Evolutionary conservation across 2,329 filamentous ascomycete genomes (phyloP).

Genomic region (Apiospora marii): DNA sequence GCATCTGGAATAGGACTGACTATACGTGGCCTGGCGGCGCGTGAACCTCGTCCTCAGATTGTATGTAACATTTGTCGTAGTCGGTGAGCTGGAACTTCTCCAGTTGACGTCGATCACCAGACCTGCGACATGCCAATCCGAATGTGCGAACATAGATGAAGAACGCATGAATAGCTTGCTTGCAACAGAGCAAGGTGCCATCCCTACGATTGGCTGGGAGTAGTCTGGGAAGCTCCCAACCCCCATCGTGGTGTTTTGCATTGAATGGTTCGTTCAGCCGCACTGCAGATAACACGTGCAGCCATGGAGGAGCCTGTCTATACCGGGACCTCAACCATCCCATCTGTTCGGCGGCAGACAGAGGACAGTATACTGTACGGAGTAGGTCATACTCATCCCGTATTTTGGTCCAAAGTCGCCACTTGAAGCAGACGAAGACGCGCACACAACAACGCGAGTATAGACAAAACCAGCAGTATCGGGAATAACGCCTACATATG

Average conservation of each 20-base stretch:
- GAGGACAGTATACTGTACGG: background rate
- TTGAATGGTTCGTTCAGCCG: constrained; percentile 19
- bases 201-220: constrained; percentile 1
- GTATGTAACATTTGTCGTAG: constrained; percentile 1
- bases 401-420: background rate
- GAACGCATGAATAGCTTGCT: background rate
- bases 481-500: background rate
- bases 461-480: background rate
- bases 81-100: background rate
- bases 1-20: background rate
- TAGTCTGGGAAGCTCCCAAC: background rate
- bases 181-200: background rate
- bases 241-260: constrained; percentile 17
- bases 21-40: background rate
- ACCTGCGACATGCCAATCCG: constrained; percentile 10
- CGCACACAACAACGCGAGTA: background rate
- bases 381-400: background rate
- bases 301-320: background rate
- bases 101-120: background rate
- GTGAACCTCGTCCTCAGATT: background rate
- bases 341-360: background rate
- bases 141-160: background rate
- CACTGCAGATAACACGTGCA: background rate
- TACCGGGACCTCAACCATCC: background rate
- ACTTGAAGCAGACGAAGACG: background rate